Evolutionary conservation across 306 rosid species (phyloP).

Genomic region (Lablab purpureus): DNA sequence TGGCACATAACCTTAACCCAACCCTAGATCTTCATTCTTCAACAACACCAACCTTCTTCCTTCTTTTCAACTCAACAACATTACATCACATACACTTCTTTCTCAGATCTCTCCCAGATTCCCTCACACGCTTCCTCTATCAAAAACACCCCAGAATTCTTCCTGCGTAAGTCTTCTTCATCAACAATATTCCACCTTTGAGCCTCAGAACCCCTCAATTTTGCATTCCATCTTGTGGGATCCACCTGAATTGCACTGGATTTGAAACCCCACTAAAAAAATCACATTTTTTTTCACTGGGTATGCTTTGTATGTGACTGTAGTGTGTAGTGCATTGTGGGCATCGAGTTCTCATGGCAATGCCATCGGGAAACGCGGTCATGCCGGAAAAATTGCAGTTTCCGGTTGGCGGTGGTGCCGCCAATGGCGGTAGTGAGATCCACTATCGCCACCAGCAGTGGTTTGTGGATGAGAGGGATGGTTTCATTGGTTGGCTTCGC

Average conservation of each 20-base stretch:
- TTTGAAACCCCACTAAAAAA: conserved; percentile 5
- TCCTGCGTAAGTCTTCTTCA: neutral
- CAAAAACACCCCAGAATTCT: neutral
- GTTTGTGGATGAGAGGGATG: conserved; percentile 84
- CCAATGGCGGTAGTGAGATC: conserved; percentile 56
- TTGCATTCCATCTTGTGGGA: neutral
- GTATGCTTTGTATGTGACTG: conserved; percentile 56
- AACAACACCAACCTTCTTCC: neutral
- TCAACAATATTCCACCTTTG: neutral
- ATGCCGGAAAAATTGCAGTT: conserved; percentile 65
- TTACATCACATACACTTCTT: conserved; percentile 1
- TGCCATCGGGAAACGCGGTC: conserved; percentile 79
- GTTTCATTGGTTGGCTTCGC: conserved; percentile 79
- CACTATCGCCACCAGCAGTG: conserved; percentile 75
- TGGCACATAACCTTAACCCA: neutral
- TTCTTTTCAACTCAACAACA: conserved; percentile 15
- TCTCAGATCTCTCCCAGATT: conserved; percentile 18
- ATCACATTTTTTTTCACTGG: conserved; percentile 24
- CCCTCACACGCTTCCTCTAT: neutral
- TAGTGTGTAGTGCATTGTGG: conserved; percentile 49
- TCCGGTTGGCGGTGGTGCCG: conserved; percentile 44
- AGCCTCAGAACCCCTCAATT: neutral
- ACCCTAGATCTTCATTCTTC: conserved; percentile 34
- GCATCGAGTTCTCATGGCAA: conserved; percentile 65
- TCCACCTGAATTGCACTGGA: conserved; percentile 12